Conservation (phyloP, 495 filamentous ascomycete genomes). For the Penicillium crystallinum region DNA sequence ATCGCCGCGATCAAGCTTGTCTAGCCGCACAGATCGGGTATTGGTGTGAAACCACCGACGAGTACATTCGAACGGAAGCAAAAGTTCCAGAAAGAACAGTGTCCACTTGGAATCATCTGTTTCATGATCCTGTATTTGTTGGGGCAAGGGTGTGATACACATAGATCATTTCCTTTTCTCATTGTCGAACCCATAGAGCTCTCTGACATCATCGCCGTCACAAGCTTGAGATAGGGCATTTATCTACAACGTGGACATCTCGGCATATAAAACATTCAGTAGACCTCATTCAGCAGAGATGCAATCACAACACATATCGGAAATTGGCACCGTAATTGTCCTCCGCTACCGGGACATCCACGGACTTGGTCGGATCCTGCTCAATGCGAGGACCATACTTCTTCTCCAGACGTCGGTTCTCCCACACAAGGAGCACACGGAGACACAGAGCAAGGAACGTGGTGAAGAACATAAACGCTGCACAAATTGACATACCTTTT, state of each 20-base stretch:
- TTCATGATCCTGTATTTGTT: too few relatives aligned
- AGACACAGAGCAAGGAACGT: constrained; percentile 50
- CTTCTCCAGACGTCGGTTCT: constrained; percentile 56
- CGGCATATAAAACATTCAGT: neutral
- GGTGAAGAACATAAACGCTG: constrained; percentile 68
- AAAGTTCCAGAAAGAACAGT: neutral
- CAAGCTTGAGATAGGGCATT: too few relatives aligned
- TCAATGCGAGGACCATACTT: constrained; percentile 37
- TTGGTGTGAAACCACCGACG: neutral
- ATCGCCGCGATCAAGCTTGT: neutral
- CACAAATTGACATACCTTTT: constrained; percentile 64
- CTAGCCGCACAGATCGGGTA: neutral
- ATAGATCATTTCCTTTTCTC: neutral
- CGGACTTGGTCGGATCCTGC: constrained; percentile 10
- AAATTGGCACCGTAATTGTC: constrained; percentile 50
- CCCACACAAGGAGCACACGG: constrained; percentile 53
- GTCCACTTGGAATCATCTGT: neutral
- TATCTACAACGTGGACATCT: too few relatives aligned
- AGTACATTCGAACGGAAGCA: neutral
- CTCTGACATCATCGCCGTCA: neutral
- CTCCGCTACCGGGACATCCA: constrained; percentile 27
- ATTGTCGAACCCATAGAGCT: neutral
- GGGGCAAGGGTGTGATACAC: too few relatives aligned
- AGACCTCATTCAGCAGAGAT: neutral
- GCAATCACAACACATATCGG: constrained; percentile 37